A percentile compares a stretch with the other conserved stretches of the same genome.
Evolutionary conservation across 176 grass and related monocot species (phyloP).

Genomic region (Paspalum vaginatum): DNA sequence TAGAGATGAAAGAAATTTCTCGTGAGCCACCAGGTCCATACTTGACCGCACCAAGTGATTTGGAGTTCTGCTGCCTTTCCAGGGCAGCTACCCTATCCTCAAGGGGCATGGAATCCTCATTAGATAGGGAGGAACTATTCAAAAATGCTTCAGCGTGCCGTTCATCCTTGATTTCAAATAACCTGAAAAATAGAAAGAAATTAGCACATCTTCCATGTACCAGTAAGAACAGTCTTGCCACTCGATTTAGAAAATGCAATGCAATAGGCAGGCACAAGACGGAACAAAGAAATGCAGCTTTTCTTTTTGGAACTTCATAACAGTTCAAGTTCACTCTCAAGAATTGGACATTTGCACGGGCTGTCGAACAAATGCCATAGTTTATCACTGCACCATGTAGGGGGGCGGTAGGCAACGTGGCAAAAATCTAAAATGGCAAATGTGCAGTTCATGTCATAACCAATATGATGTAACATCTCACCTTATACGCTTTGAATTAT

Average conservation of each 20-base stretch:
- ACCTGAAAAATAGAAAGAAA: conserved; percentile 48
- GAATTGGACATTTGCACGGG: neutral
- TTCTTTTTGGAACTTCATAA: neutral
- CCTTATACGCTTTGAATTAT: conserved; percentile 76
- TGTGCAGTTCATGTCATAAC: neutral
- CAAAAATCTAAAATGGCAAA: neutral
- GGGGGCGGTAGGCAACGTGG: neutral
- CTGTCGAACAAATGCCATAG: neutral
- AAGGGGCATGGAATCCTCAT: conserved; percentile 63
- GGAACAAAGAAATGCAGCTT: neutral
- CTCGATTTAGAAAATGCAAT: conserved; percentile 14
- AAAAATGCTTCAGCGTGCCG: conserved; percentile 85
- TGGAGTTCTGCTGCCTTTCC: conserved; percentile 40
- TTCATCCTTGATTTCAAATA: conserved; percentile 92
- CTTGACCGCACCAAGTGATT: conserved; percentile 53
- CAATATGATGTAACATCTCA: conserved; percentile 33
- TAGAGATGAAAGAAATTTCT: conserved; percentile 64
- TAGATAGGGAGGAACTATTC: conserved; percentile 62
- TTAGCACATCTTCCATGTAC: conserved; percentile 28
- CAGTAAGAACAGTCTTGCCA: neutral
- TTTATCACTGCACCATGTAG: too few relatives aligned
- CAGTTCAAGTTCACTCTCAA: neutral
- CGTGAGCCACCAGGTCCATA: conserved; percentile 77
- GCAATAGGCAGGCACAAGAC: neutral
- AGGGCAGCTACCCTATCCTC: conserved; percentile 64